Conservation (phyloP, 331 rosid species). For the Pyracantha coccinea region DNA sequence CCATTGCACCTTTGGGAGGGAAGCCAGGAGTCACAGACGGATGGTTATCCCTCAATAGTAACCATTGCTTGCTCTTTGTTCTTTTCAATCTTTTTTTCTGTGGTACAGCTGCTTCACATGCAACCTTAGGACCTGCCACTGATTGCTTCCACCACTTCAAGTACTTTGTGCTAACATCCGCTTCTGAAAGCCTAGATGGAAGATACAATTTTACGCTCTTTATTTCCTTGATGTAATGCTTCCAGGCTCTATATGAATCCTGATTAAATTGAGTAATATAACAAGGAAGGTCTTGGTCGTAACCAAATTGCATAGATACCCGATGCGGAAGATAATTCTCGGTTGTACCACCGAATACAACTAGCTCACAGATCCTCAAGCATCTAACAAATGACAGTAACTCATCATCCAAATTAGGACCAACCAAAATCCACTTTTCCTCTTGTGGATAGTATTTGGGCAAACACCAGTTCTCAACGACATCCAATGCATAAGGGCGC, state of each 20-base stretch:
- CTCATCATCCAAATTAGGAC: too few relatives aligned
- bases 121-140: background rate
- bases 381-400: too few relatives aligned
- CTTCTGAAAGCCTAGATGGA: constrained; percentile 28
- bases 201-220: constrained; percentile 13
- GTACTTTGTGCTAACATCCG: constrained; percentile 34
- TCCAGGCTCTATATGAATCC: background rate
- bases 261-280: background rate
- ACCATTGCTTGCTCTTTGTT: background rate
- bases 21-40: background rate
- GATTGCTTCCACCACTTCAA: constrained; percentile 40
- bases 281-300: constrained; percentile 22
- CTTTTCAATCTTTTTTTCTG: background rate
- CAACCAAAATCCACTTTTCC: too few relatives aligned
- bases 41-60: background rate
- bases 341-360: constrained; percentile 2
- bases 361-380: background rate
- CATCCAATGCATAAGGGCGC: background rate
- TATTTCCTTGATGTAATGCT: constrained; percentile 13
- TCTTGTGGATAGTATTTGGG: too few relatives aligned
- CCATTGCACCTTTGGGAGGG: background rate
- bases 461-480: too few relatives aligned
- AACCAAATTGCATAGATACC: constrained; percentile 23
- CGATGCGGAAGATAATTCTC: constrained; percentile 20
- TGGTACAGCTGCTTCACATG: background rate